Base-by-base conservation (phyloP, 495 filamentous ascomycete species). In the Penicillium paxilli region DNA sequence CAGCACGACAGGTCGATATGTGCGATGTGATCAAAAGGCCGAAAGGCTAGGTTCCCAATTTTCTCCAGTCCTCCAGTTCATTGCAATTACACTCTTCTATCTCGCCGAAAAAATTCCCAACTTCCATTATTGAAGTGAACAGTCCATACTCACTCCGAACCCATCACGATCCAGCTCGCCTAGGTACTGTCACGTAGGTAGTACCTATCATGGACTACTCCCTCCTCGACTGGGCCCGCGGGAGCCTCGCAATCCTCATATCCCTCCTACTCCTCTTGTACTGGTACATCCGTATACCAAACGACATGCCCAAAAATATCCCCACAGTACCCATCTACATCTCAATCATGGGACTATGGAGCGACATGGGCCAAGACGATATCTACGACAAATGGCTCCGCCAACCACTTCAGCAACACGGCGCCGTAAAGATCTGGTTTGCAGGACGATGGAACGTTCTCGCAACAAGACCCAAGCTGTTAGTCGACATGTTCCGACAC, bases 401-500 rank as follows among this genome's bases (percentile, higher is more conserved):
- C 0, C 30, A 48, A 19, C 67, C 67, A 4, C 51, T 67, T 0
- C 62, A 63, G 19, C 52, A 60, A 32, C 62, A 80, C 45, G 78
- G 78, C 9, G 76, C 75, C 0, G 77, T 81, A 5, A 65, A 71
- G 33, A 63, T 79, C 42, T 81, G 69, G 62, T 66, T 73, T 48
- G 73, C 61, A 4, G 74, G 70, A 8, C 62, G 59, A 17, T 77
- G 74, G 74, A 75, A 69, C 25, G 51, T 77, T 6, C 69, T 76
- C 1, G 61, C 72, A 1, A 64, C 57, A 5, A 52, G 60, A 21
- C 74, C 78, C 0, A 46, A 63, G 2, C 75, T 68, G 44, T 51
- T 81, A 10, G 62, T 64, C 5, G 66, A 77, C 38, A 69, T 81
- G 38, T 74, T 81, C 53, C 71, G 71, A n/a, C 65, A 80, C 24